phyloP scores from a whole-genome alignment of 2,329 filamentous ascomycete species.

The Diaporthe ilicicola region DNA sequence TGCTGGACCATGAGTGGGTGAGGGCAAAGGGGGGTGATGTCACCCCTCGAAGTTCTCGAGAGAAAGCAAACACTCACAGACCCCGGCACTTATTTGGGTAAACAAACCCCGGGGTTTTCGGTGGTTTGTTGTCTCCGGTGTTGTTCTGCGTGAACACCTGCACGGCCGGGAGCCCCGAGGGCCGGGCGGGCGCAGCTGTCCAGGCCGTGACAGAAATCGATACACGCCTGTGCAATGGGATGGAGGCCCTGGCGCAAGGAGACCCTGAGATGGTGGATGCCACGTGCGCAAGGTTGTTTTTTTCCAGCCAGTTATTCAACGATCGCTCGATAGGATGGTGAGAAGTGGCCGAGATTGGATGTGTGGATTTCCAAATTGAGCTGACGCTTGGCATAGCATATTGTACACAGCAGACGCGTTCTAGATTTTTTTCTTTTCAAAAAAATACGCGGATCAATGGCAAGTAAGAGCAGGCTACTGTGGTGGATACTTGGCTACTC shows the following conservation, averaged over 20 bases:
- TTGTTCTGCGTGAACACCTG: neutral
- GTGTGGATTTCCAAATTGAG: neutral
- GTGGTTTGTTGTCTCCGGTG: neutral
- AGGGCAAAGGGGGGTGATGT: neutral
- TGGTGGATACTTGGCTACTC: neutral
- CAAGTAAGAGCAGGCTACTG: neutral
- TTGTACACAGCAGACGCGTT: neutral
- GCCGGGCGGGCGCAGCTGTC: neutral
- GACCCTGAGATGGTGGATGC: neutral
- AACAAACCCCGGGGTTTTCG: neutral
- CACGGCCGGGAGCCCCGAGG: neutral
- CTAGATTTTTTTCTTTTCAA: too few species aligned
- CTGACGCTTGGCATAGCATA: neutral
- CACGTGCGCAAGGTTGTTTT: neutral
- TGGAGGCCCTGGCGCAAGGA: neutral
- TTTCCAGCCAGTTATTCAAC: neutral
- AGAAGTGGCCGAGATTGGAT: neutral
- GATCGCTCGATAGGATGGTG: neutral
- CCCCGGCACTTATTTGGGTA: neutral
- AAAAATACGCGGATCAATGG: too few species aligned
- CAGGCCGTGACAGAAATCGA: neutral
- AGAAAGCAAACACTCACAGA: neutral
- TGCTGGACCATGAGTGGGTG: neutral
- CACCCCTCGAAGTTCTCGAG: neutral
- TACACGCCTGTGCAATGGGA: too few species aligned